Conservation (phyloP, 2,329 filamentous ascomycete species). For the Penicillium freii region DNA sequence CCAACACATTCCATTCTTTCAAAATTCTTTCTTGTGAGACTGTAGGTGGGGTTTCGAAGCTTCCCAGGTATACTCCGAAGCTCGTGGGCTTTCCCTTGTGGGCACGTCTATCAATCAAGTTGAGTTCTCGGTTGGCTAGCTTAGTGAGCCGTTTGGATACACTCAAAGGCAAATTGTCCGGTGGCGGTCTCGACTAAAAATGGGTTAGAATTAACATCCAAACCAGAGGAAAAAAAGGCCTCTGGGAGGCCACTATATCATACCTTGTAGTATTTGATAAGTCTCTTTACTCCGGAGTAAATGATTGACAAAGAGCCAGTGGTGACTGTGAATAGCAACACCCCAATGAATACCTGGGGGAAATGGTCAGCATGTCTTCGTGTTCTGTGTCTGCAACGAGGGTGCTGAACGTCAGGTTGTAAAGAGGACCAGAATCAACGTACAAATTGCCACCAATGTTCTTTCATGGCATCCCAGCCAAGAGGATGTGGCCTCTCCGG, state of each 20-base stretch:
- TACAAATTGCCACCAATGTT: conserved; percentile 47
- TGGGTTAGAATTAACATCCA: background rate
- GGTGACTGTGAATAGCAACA: conserved; percentile 32
- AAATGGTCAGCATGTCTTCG: conserved; percentile 14
- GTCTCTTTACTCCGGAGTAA: conserved; percentile 25
- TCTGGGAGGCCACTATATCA: background rate
- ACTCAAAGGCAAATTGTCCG: conserved; percentile 26
- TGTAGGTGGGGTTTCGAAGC: conserved; percentile 35
- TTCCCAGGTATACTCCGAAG: conserved; percentile 47
- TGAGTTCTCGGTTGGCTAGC: conserved; percentile 24
- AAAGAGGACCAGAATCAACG: conserved; percentile 16
- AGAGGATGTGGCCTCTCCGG: conserved; percentile 25
- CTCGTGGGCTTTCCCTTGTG: conserved; percentile 31
- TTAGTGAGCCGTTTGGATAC: conserved; percentile 24
- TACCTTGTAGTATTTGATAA: conserved; percentile 33
- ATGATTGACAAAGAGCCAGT: conserved; percentile 31
- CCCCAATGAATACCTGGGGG: conserved; percentile 35
- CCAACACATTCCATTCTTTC: conserved; percentile 45
- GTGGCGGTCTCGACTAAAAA: conserved; percentile 24
- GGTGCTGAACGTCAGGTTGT: conserved; percentile 1
- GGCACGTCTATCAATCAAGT: conserved; percentile 16
- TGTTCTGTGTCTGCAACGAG: background rate
- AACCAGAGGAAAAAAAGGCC: background rate
- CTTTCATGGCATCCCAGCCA: conserved; percentile 38
- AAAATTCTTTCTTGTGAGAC: conserved; percentile 36